Evolutionary conservation across 2,329 filamentous ascomycete genomes (phyloP), one percentile per base, ranked within the genome.

Genomic region (Fusarium aywerte): DNA sequence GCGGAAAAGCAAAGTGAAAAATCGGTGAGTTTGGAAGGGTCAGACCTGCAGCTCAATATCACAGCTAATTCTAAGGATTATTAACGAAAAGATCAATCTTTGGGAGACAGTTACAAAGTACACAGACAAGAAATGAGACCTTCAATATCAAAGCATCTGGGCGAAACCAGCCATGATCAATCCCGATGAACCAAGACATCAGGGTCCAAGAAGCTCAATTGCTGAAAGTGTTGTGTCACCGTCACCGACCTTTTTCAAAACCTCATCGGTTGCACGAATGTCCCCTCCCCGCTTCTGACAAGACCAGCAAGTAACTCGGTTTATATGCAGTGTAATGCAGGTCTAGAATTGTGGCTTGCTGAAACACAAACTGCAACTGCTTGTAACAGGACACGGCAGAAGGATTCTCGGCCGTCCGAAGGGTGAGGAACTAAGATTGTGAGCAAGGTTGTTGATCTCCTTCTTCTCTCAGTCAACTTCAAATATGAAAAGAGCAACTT

Each of bases 281-380:
- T 29, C 16, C 35, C 25, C n/a, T 38, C 48, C 43, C 47, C 42
- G 47, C 55, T 50, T 39, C 43, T 55, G 25, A 27, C 20, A 45
- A 32, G 12, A 45, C 4, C 40, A 39, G 21, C 27, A 50, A 47
- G 32, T 21, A 49, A 49, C n/a, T 36, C 16, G 7, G 5, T 16
- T 36, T 11, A 23, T 18, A 49, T 49, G 32, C n/a, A 38, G 45
- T 33, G 18, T 4, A 7, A 53, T 44, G 39, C 50, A 21, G 29
- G 15, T 27, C 9, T n/a, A 39, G 43, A 33, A 60, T 42, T 39
- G 55, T 62, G 62, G 56, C 61, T 20, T 40, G 48, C 62, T 50
- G 55, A 56, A 36, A 25, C 43, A 58, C 33, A 29, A 32, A 31
- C 43, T 53, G 59, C 18, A 64, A 43, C 33, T 32, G 33, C 20